A percentile compares a stretch with the other conserved stretches of the same genome.
These are phyloP conservation scores for Serendipita sp. DNA, from an alignment of 768 basidiomycete genomes.

Conservation along the genomic window DNA sequence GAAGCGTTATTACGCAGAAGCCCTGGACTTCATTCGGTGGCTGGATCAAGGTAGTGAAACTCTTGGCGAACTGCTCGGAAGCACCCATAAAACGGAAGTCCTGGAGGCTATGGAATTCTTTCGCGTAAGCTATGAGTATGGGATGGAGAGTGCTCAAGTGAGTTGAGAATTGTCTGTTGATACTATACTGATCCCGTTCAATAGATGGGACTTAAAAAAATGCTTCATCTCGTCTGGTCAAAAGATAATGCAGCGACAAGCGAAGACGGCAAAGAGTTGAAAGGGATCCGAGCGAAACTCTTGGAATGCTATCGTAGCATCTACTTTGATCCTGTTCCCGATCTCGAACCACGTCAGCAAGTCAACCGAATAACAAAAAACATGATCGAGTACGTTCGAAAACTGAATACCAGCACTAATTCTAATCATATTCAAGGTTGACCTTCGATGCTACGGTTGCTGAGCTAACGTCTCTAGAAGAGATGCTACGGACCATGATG, in stretches of 20 bases:
- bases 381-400: constrained; percentile 74
- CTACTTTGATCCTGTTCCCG: constrained; percentile 74
- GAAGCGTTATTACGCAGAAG: constrained; percentile 79
- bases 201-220: constrained; percentile 79
- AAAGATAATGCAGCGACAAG: constrained; percentile 79
- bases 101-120: constrained; percentile 84
- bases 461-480: constrained; percentile 88
- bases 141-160: constrained; percentile 64
- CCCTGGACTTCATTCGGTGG: constrained; percentile 60
- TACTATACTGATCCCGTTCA: constrained; percentile 6
- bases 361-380: constrained; percentile 89
- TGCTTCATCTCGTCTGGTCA: constrained; percentile 93
- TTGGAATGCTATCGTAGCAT: constrained; percentile 76
- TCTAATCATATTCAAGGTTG: constrained; percentile 31
- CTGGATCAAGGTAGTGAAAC: constrained; percentile 53
- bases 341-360: constrained; percentile 65
- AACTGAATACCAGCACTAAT: background rate
- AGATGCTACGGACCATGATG: constrained; percentile 95
- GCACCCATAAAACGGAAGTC: constrained; percentile 70
- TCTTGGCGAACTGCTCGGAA: constrained; percentile 65
- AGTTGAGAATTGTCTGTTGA: constrained; percentile 10
- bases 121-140: constrained; percentile 61
- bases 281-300: constrained; percentile 72
- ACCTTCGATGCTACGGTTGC: constrained; percentile 88
- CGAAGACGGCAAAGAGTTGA: constrained; percentile 63